Conservation (phyloP, 2,329 filamentous ascomycete species). For the Dactylellina drechsleri region DNA sequence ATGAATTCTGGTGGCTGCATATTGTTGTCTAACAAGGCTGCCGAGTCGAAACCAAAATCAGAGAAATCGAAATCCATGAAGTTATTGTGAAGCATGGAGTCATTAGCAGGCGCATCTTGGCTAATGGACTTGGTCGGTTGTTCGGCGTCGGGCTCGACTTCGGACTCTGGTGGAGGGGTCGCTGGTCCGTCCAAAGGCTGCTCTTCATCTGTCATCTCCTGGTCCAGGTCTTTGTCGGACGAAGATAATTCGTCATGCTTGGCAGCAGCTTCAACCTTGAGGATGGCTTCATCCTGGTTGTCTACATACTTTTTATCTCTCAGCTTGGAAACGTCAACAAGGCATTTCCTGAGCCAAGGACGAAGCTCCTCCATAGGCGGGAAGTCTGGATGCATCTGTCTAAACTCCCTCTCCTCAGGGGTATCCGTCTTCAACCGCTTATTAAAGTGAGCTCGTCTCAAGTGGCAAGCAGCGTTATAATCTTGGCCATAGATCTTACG, state of each 20-base stretch:
- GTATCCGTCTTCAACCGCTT: slow-evolving; percentile 60
- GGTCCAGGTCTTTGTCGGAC: slow-evolving; percentile 48
- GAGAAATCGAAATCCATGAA: slow-evolving; percentile 42
- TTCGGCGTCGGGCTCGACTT: slow-evolving; percentile 20
- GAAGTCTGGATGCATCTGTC: slow-evolving; percentile 53
- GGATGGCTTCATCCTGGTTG: slow-evolving; percentile 47
- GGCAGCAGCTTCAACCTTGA: slow-evolving; percentile 63
- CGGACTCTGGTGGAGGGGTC: slow-evolving; percentile 44
- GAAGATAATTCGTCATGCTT: slow-evolving; percentile 34
- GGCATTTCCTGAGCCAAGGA: slow-evolving; percentile 67
- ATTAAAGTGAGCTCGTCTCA: slow-evolving; percentile 88
- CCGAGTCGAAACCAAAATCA: slow-evolving; percentile 18
- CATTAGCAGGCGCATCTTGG: slow-evolving; percentile 10
- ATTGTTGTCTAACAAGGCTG: not conserved
- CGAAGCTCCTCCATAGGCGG: slow-evolving; percentile 70
- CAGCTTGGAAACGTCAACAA: slow-evolving; percentile 50
- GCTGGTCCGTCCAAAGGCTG: slow-evolving; percentile 24
- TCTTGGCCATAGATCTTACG: slow-evolving; percentile 87
- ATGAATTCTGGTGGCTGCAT: slow-evolving; percentile 30
- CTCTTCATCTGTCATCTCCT: slow-evolving; percentile 52
- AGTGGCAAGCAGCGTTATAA: slow-evolving; percentile 93
- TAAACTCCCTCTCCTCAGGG: slow-evolving; percentile 55
- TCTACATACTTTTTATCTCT: slow-evolving; percentile 50
- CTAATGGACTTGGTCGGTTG: not conserved
- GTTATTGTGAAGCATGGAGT: slow-evolving; percentile 31